Conservation (phyloP, 331 rosid species). For the Rhamnella rubrinervis region DNA sequence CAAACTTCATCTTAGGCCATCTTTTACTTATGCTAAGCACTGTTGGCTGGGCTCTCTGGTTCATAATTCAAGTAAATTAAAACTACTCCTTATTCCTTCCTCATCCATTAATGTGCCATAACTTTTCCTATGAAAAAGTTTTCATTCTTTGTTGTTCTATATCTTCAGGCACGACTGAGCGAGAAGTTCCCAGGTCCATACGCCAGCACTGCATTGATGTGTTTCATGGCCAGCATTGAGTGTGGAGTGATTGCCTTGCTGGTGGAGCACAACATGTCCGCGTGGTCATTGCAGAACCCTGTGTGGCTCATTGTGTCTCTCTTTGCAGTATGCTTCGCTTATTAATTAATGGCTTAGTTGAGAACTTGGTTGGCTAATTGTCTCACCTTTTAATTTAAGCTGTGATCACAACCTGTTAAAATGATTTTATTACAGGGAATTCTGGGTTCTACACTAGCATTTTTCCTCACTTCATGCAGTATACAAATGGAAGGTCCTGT, state of each 20-base stretch:
- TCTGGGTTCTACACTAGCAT: constrained; percentile 58
- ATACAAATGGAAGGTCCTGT: constrained; percentile 79
- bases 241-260: too few species aligned
- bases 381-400: background rate
- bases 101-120: background rate
- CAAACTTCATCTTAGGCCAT: constrained; percentile 47
- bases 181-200: constrained; percentile 71
- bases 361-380: too few species aligned
- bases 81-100: too few species aligned
- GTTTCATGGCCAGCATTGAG: too few species aligned
- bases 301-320: constrained; percentile 49
- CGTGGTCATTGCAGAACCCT: constrained; percentile 55
- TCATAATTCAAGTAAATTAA: constrained; percentile 64
- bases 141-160: too few species aligned
- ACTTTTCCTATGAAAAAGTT: too few species aligned
- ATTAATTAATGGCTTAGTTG: background rate
- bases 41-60: constrained; percentile 69
- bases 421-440: constrained; percentile 79
- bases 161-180: constrained; percentile 59
- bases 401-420: background rate
- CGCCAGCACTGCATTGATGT: constrained; percentile 72
- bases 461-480: constrained; percentile 66
- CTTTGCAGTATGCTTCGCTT: constrained; percentile 47
- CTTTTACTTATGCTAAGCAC: constrained; percentile 42
- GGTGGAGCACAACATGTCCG: constrained; percentile 38